Conservation (phyloP, 257 asterid genomes). For the Rhazya stricta region DNA sequence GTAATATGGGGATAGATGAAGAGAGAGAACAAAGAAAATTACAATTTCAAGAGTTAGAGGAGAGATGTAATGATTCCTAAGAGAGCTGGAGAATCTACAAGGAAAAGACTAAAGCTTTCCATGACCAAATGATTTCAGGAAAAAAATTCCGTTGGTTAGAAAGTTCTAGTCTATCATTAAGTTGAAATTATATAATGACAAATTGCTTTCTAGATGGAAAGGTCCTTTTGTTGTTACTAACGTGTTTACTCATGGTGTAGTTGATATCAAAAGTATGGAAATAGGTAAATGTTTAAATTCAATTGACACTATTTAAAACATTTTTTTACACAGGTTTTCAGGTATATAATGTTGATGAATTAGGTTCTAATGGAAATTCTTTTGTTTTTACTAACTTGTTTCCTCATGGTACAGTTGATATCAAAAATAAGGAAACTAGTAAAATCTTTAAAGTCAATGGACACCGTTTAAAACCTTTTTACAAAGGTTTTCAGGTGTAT, state of each 20-base stretch:
- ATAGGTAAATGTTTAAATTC: too few relatives aligned
- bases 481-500: not conserved
- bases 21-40: not conserved
- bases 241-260: not conserved
- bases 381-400: too few relatives aligned
- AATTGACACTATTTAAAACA: too few relatives aligned
- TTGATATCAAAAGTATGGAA: too few relatives aligned
- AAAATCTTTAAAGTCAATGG: not conserved
- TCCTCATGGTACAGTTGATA: constrained; percentile 2
- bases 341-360: too few relatives aligned
- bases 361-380: too few relatives aligned
- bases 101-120: not conserved
- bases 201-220: not conserved
- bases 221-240: not conserved
- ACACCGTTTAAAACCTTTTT: not conserved
- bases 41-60: constrained; percentile 5
- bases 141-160: not conserved
- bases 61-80: not conserved
- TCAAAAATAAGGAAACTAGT: not conserved
- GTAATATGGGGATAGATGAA: not conserved
- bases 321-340: too few relatives aligned
- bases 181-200: not conserved
- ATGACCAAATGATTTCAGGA: not conserved
- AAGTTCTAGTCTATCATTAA: not conserved
- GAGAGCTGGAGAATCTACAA: not conserved